A percentile compares a stretch with the other conserved stretches of the same genome.
These are phyloP conservation scores for Hylodesmum podocarpum DNA, from an alignment of 306 rosid genomes.

Conservation along the genomic window DNA sequence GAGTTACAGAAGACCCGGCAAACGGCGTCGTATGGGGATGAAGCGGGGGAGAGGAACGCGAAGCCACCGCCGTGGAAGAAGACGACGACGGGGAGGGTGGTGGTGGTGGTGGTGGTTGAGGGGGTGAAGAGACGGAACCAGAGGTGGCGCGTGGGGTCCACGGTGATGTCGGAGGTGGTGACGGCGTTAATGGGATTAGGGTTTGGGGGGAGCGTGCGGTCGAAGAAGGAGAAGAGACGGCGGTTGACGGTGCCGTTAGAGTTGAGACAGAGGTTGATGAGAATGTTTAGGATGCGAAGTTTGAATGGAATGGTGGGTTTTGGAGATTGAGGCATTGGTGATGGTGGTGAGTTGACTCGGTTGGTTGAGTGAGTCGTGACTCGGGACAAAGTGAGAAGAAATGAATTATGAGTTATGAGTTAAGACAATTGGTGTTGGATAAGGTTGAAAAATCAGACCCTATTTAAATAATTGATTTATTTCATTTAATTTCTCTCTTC, in stretches of 20 bases:
- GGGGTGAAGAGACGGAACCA: slow-evolving; percentile 69
- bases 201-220: slow-evolving; percentile 25
- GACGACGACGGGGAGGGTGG: slow-evolving; percentile 3
- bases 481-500: too few relatives aligned
- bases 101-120: background rate
- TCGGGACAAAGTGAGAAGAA: background rate
- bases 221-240: slow-evolving; percentile 46
- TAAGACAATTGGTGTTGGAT: too few relatives aligned
- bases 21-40: slow-evolving; percentile 37
- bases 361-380: too few relatives aligned
- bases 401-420: too few relatives aligned
- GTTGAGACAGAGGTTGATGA: slow-evolving; percentile 37
- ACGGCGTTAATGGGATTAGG: slow-evolving; percentile 47
- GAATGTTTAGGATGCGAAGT: slow-evolving; percentile 33
- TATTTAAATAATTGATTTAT: too few relatives aligned
- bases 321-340: background rate
- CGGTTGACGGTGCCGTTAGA: slow-evolving; percentile 60
- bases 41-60: slow-evolving; percentile 39
- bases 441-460: too few relatives aligned
- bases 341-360: background rate
- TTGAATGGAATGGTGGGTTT: slow-evolving; percentile 44
- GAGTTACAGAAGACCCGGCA: slow-evolving; percentile 43
- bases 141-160: slow-evolving; percentile 54
- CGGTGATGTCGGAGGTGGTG: slow-evolving; percentile 46
- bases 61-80: slow-evolving; percentile 59